Base-by-base conservation (phyloP, 176 grass and related monocot genomes). In the Aegilops longissima region DNA sequence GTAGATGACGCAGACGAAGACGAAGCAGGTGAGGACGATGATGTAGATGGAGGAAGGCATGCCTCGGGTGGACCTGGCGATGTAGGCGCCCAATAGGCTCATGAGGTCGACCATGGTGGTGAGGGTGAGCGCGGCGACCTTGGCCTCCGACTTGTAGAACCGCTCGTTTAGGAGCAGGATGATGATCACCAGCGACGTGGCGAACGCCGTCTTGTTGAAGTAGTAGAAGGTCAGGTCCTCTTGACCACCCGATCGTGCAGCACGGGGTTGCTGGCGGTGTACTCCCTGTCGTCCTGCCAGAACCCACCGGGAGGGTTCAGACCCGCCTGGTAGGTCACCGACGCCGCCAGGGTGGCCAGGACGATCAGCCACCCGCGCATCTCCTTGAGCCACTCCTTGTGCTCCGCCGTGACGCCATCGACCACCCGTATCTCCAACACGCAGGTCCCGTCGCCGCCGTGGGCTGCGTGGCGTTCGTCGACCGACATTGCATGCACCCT, bases 311-410 rank as follows among this genome's bases (percentile, higher is more conserved):
- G 92, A 3, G 85, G 92, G 65, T 73, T 90, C 3, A 93, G 82
- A 18, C 91, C 85, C 2, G 71, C 73, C 24, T 83, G 24, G 83
- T 91, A 91, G 20, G 85, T 88, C 21, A 88, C 23, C 1, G 77
- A 88, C 7, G 92, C 85, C 3, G 85, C 85, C 5, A 91, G 25
- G 27, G 76, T 82, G 13, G 92, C 83, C 1, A 91, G 66, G 13
- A 91, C 74, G 21, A 93, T 84, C 66, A 93, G 78, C 84, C 84
- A 84, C 61, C 91, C 87, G 20, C 84, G 87, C 91, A 93, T 93
- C 34, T 90, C 75, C 58, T 80, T 82, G 38, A 87, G 27, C 91
- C 91, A 92, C 56, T 74, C 70, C 70, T 83, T 76, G 2, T 24
- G 52, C 25, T 12, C 11, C 13, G 2, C n/a, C 45, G 25, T 4